Base-by-base conservation (phyloP, 192 early-diverging fungal species). In the Glomus cerebriforme region DNA sequence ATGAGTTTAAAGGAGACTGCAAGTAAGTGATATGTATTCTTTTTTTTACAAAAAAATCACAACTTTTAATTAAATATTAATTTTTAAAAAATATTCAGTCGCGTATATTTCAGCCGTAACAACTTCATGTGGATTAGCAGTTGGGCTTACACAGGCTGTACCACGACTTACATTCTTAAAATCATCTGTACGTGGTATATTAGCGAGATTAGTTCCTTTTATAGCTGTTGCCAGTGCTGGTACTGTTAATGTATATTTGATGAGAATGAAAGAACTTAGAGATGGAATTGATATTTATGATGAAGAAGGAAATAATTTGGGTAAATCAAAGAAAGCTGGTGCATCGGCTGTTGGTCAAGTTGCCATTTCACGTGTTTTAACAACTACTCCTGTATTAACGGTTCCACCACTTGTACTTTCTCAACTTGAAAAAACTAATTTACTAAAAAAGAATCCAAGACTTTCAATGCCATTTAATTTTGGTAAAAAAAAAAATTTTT, bases 231-330 rank as follows among this genome's bases (percentile, higher is more conserved):
- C 93, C 1, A 85, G 91, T 24, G 94, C 94, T 32, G 94, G 94
- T 78, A 93, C 93, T 26, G 85, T 93, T 58, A 95, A 95, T 66
- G 93, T 95, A 7, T 91, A 93, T 72, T 83, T 95, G 79, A 95
- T 95, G 94, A 83, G 94, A n/a, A 85, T 87, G 69, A 95, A 95
- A 79, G 94, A 95, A 71, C 81, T 95, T 67, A 89, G 89, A 32
- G 88, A 94, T 59, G 94, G 94, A n/a, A 94, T 95, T 70, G 84
- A 90, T 62, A 92, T 94, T 1, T 87, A 86, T 67, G 89, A 93
- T 76, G 76, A 85, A 7, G 82, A 94, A 17, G 92, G 93, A 13
- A 87, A 88, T 32, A 82, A 82, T 4, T 83, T 93, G 3, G 94
- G 93, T 12, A 93, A 92, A 71, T 89, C 88, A 17, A 87, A 90